Evolutionary conservation across 148 eudicot genomes (phyloP), one percentile per base, ranked within the genome.

Genomic region (Fagopyrum tataricum): DNA sequence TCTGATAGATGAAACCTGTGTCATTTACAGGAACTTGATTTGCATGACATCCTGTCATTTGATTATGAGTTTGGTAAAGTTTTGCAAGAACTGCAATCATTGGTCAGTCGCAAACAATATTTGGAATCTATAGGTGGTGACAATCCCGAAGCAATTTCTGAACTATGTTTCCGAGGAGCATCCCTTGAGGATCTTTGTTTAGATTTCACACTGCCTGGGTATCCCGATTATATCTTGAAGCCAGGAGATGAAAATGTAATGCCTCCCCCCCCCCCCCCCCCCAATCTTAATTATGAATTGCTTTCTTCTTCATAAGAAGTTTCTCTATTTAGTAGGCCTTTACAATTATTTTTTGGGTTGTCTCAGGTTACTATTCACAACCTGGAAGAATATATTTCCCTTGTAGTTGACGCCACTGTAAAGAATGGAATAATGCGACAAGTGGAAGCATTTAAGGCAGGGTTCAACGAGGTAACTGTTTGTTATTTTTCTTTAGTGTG

Each of bases 191-290:
- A 96, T 82, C 89, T 96, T 37, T 90, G 90, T 87, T 85, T 96
- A 78, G 96, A 96, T 86, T 90, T 96, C 81, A 90, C 99, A 37
- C 85, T 96, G 47, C 97, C 99, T 73, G 99, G 99, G 43, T 86
- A 88, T 85, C 96, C 92, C 26, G 94, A 96, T 76, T 92, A 90
- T 37, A 76, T 85, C 44, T 61, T 96, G 78, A 92, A 86, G 82
- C 79, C 90, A 48, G 89, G 86, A 74, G 84, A 85, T 44, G 88
- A 86, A 24, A 92, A 85, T 84, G 99, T 96, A 85, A 74, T 20
- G 2, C 11, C 74, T 55, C 3, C 23, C 68, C n/a, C n/a, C n/a
- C n/a, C n/a, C n/a, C n/a, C n/a, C n/a, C n/a, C n/a, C n/a, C n/a
- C n/a, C n/a, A n/a, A 7, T 3, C 40, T 64, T 13, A 9, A 37